These are phyloP conservation scores for Bondarzewia mesenterica DNA, from an alignment of 1,284 basidiomycete species.

Conservation along the genomic window DNA sequence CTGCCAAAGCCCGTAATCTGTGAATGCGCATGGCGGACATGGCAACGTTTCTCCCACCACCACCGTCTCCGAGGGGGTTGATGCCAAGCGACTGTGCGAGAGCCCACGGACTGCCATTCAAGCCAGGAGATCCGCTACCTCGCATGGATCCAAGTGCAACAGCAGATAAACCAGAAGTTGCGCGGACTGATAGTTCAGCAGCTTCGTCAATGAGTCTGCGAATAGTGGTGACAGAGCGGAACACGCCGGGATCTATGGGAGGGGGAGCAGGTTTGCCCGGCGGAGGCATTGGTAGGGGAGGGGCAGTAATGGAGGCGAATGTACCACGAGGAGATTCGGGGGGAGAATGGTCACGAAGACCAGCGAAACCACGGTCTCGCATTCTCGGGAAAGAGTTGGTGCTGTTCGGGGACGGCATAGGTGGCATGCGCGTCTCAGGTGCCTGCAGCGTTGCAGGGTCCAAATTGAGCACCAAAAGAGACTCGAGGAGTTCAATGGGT, in stretches of 20 bases:
- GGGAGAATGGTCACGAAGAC: conserved; percentile 40
- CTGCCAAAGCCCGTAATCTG: conserved; percentile 64
- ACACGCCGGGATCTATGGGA: conserved; percentile 79
- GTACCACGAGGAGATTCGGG: conserved; percentile 42
- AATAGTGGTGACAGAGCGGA: conserved; percentile 63
- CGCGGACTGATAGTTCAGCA: conserved; percentile 72
- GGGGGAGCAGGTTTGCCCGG: conserved; percentile 64
- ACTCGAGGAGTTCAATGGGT: conserved; percentile 74
- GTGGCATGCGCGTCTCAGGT: conserved; percentile 33
- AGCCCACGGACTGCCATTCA: conserved; percentile 43
- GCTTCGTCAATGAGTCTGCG: conserved; percentile 78
- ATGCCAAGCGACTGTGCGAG: conserved; percentile 53
- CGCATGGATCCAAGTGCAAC: conserved; percentile 61
- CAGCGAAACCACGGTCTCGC: conserved; percentile 32
- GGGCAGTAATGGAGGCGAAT: conserved; percentile 27
- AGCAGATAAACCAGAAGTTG: conserved; percentile 69
- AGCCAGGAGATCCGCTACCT: conserved; percentile 21
- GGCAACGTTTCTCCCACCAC: conserved; percentile 51
- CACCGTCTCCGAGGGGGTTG: conserved; percentile 36
- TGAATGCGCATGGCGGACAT: conserved; percentile 80
- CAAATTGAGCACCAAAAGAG: conserved; percentile 65
- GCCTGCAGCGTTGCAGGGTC: conserved; percentile 56
- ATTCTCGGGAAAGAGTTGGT: conserved; percentile 18
- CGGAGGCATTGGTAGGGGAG: conserved; percentile 40
- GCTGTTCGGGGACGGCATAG: conserved; percentile 14